Percentiles rank a stretch among this genome's conserved stretches.
Conservation (phyloP, 2,329 filamentous ascomycete genomes). For the Xylariaceae sp. region DNA sequence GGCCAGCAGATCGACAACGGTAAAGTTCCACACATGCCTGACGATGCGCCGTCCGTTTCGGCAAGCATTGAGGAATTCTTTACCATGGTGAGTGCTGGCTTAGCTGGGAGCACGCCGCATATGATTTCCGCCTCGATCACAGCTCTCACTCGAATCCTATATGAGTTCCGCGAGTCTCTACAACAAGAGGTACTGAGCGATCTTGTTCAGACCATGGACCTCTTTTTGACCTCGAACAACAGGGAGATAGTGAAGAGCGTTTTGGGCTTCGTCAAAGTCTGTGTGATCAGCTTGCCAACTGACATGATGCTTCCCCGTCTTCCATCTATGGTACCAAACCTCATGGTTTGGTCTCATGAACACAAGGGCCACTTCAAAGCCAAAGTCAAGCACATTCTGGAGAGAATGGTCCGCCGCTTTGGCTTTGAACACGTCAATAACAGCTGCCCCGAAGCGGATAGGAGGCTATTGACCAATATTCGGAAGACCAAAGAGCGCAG, state of each 20-base stretch:
- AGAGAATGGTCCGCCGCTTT: conserved; percentile 89
- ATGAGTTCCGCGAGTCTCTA: conserved; percentile 77
- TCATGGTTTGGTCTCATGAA: conserved; percentile 95
- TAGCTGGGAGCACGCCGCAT: conserved; percentile 88
- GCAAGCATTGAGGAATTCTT: conserved; percentile 93
- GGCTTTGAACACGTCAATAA: conserved; percentile 78
- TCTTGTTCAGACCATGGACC: conserved; percentile 89
- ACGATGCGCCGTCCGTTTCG: conserved; percentile 70
- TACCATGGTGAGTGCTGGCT: conserved; percentile 95
- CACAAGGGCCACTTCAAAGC: conserved; percentile 96
- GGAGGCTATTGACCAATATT: conserved; percentile 89
- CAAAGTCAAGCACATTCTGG: conserved; percentile 97
- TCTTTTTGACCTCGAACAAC: conserved; percentile 95
- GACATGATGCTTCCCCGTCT: conserved; percentile 78
- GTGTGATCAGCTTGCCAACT: conserved; percentile 78
- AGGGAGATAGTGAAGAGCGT: conserved; percentile 94
- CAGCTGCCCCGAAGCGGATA: conserved; percentile 79
- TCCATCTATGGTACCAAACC: conserved; percentile 74
- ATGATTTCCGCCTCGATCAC: conserved; percentile 99
- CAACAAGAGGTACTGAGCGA: conserved; percentile 71
- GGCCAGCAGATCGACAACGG: conserved; percentile 78
- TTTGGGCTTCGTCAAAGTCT: conserved; percentile 95
- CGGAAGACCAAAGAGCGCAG: conserved; percentile 89
- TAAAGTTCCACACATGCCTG: conserved; percentile 83
- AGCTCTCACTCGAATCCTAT: conserved; percentile 87